Base-by-base conservation (phyloP, 257 asterid species). In the Apocynum venetum region DNA sequence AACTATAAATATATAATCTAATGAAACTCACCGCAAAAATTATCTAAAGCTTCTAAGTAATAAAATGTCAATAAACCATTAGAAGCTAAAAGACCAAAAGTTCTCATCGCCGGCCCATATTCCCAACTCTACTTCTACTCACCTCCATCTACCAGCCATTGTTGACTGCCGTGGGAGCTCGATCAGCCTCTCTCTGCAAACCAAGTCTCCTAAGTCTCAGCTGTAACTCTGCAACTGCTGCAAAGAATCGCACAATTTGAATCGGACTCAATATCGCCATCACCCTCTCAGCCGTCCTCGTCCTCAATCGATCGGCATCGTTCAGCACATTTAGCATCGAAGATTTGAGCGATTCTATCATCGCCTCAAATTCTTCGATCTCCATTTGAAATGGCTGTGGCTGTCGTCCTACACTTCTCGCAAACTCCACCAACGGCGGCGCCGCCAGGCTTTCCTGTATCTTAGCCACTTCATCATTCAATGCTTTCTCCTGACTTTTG, bases 391-490 rank as follows among this genome's bases (percentile, higher is more conserved):
- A 41, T 20, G 53, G 35, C 25, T 76, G 69, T 64, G 70, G 20
- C 15, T 25, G 40, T 72, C 6, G 35, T 38, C 84, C 86, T 0
- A 47, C 73, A 36, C 31, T 78, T 65, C 69, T 85, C 0, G 83
- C 82, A n/a, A 71, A 14, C 0, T 80, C 46, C 14, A 76, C 66
- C 74, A 84, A 44, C 0, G 90, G 89, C 31, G 87, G 93, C 46
- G 89, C 88, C 15, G 90, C 92, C 79, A 87, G 80, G 49, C 78
- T 87, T 75, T 90, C 96, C 76, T 90, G 96, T 61, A 85, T 75
- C 55, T 83, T 80, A 0, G 92, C 96, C 86, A 89, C 82, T 48
- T 82, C 82, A 25, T 83, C 83, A 8, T 79, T 53, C 47, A 90
- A 64, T 36, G 47, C 68, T 55, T 72, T 84, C 77, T 86, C 96